Base-by-base conservation (phyloP, 495 filamentous ascomycete species). In the Neurospora sp. region DNA sequence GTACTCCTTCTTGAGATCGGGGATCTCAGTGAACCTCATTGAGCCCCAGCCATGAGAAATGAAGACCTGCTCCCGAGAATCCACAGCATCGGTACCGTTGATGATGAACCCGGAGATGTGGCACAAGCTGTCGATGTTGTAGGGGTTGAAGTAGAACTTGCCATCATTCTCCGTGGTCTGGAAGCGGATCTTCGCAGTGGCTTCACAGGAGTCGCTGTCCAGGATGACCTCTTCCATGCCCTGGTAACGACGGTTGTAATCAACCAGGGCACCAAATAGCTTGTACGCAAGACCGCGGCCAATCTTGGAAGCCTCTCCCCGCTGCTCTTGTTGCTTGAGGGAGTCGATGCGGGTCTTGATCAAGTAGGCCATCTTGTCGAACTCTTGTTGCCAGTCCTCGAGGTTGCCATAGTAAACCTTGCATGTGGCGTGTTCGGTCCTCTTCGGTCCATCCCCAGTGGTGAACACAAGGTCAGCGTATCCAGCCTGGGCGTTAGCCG, bases 41-140 rank as follows among this genome's bases (percentile, higher is more conserved):
- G 87, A 90, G 73, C 91, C 89, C 90, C 92, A 92, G n/a, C 92
- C 91, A 76, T 94, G 93, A 53, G 89, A 92, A 72, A 94, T 89
- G 77, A 89, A 95, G 39, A 93, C 90, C 61, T 89, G 83, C 71
- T 91, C 88, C 72, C 88, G 87, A 0, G 89, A 90, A 74, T 94
- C 90, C 3, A 90, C 86, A 31, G 86, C 87, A 76, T 93, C 92
- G 71, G 89, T 93, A 16, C 87, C 91, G 77, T 94, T 94, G 82
- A 93, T 89, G 73, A 91, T 90, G 80, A 96, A 94, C 20, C 93
- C 93, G 10, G 90, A 90, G 39, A 92, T 84, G 75, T 91, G 89
- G 74, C 86, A 87, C 69, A 87, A 73, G 61, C 89, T 90, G 78
- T 94, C 92, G 65, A 93, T 91, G 86, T 89, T 92, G 80, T 90